These are phyloP conservation scores for Fraxinus nigra DNA, from an alignment of 305 asterid genomes.

Conservation along the genomic window DNA sequence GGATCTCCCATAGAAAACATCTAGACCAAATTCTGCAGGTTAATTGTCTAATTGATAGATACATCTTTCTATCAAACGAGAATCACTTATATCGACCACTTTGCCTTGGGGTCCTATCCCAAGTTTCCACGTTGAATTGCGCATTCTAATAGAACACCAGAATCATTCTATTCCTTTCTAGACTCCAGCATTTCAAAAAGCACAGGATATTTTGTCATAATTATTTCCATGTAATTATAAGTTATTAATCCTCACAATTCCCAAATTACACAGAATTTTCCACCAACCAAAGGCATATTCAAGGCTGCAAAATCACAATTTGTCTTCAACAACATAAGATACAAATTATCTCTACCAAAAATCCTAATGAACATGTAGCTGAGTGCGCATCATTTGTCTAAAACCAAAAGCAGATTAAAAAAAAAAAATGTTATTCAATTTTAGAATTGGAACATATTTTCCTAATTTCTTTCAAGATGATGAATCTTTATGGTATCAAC, in stretches of 20 bases:
- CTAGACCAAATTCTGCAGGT: background rate
- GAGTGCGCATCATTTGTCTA: background rate
- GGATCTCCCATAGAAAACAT: background rate
- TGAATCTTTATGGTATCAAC: slow-evolving; percentile 5
- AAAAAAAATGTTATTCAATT: background rate
- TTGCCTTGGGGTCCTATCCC: background rate
- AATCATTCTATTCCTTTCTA: background rate
- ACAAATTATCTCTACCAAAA: background rate
- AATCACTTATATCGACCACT: background rate
- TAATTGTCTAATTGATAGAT: background rate
- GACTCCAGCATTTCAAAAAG: background rate
- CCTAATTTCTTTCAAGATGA: background rate
- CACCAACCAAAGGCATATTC: background rate
- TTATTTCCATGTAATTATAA: background rate
- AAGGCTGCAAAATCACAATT: background rate
- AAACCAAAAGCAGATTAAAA: background rate
- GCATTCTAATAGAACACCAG: background rate
- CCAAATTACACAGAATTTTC: background rate
- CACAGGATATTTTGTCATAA: background rate
- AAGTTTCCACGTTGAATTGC: background rate
- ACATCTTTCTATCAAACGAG: background rate
- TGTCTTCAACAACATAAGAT: background rate
- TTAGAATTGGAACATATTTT: background rate
- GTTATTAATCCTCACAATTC: background rate
- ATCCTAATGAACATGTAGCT: background rate